Conservation (phyloP, 768 basidiomycete species). For the Boletus pseudopeckii region DNA sequence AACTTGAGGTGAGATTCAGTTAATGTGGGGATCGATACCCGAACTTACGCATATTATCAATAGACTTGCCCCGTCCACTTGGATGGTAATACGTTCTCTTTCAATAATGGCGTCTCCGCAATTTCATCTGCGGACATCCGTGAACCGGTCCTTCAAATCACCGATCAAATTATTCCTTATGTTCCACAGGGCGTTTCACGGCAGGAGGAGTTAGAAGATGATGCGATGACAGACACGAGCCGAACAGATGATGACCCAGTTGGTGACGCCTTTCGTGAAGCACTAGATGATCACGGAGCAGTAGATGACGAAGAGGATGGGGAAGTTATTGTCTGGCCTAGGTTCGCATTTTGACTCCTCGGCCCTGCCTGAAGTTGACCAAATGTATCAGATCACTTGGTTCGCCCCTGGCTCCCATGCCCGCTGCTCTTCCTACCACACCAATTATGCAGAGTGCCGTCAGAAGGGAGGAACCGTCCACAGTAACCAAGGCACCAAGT, state of each 20-base stretch:
- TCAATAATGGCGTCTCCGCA: slow-evolving; percentile 5
- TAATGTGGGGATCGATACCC: slow-evolving; percentile 2
- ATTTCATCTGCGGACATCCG: slow-evolving; percentile 6
- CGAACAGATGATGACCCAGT: slow-evolving; percentile 77
- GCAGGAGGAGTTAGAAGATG: slow-evolving; percentile 44
- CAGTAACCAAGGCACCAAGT: not conserved
- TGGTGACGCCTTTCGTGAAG: slow-evolving; percentile 58
- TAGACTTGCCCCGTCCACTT: slow-evolving; percentile 27
- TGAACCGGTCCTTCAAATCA: not conserved
- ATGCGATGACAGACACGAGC: slow-evolving; percentile 63
- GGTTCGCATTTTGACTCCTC: slow-evolving; percentile 34
- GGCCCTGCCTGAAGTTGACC: slow-evolving; percentile 5
- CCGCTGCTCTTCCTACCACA: slow-evolving; percentile 19
- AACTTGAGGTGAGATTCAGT: slow-evolving; percentile 48
- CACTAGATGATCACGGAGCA: slow-evolving; percentile 34
- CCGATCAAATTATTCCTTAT: slow-evolving; percentile 19
- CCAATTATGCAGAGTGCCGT: slow-evolving; percentile 7
- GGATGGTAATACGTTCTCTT: slow-evolving; percentile 21
- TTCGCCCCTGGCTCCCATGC: slow-evolving; percentile 14
- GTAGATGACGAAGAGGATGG: slow-evolving; percentile 50
- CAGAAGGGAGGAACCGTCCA: slow-evolving; percentile 3
- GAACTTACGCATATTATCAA: slow-evolving; percentile 14
- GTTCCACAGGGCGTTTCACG: not conserved
- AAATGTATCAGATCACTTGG: slow-evolving; percentile 13
- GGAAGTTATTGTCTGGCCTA: slow-evolving; percentile 75